Conservation (phyloP, 2,329 filamentous ascomycete species). For the Xylariaceae sp. region DNA sequence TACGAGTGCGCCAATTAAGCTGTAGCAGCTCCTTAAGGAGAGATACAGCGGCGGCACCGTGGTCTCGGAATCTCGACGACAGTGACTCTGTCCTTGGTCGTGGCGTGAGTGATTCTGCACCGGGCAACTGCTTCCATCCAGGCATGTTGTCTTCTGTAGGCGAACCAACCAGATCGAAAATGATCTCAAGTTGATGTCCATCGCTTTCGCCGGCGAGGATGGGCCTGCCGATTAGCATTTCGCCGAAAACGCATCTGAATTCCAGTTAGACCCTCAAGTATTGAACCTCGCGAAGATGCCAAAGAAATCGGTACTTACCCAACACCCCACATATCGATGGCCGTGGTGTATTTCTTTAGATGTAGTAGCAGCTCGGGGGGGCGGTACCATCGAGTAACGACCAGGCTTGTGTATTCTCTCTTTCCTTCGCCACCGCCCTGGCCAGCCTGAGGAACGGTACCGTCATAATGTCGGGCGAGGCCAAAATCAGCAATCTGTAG, state of each 20-base stretch:
- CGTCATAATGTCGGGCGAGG: slow-evolving; percentile 87
- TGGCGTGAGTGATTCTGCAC: slow-evolving; percentile 68
- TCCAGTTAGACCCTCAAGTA: slow-evolving; percentile 19
- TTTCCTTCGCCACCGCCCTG: slow-evolving; percentile 76
- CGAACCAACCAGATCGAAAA: slow-evolving; percentile 87
- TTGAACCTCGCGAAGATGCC: not conserved
- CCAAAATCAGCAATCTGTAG: slow-evolving; percentile 98
- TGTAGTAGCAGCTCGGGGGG: slow-evolving; percentile 89
- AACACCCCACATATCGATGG: slow-evolving; percentile 97
- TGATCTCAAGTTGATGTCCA: slow-evolving; percentile 81
- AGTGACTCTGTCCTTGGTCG: slow-evolving; percentile 59
- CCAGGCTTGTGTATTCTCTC: slow-evolving; percentile 90
- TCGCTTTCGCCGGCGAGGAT: slow-evolving; percentile 90
- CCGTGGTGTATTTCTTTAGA: slow-evolving; percentile 86
- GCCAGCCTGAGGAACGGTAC: slow-evolving; percentile 68
- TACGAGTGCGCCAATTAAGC: slow-evolving; percentile 80
- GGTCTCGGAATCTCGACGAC: slow-evolving; percentile 68
- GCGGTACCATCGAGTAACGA: slow-evolving; percentile 95
- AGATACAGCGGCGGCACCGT: slow-evolving; percentile 64
- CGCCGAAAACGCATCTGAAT: slow-evolving; percentile 85
- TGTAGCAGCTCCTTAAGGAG: slow-evolving; percentile 76
- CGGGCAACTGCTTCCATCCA: slow-evolving; percentile 76
- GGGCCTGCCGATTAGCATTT: slow-evolving; percentile 92
- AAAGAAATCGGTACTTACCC: slow-evolving; percentile 53
- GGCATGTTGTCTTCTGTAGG: slow-evolving; percentile 91